These are phyloP conservation scores for Beverwykella pulmonaria DNA, from an alignment of 495 filamentous ascomycete genomes.

Conservation along the genomic window DNA sequence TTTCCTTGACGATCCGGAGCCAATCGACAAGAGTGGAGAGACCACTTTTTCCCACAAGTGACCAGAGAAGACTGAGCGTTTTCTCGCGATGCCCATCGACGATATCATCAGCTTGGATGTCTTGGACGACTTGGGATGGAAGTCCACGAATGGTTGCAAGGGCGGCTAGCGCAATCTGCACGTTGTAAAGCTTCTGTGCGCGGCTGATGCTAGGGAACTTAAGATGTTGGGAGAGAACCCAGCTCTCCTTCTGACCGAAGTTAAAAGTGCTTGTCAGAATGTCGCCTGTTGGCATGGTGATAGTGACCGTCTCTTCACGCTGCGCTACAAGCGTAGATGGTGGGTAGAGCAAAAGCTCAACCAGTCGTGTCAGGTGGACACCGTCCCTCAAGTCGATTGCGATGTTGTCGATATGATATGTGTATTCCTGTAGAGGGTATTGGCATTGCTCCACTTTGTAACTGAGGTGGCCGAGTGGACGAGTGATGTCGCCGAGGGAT, in stretches of 20 bases:
- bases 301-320: conserved; percentile 43
- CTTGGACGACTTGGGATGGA: conserved; percentile 40
- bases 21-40: conserved; percentile 59
- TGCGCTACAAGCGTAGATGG: conserved; percentile 36
- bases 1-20: conserved; percentile 57
- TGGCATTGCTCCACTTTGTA: conserved; percentile 60
- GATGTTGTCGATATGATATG: conserved; percentile 61
- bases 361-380: conserved; percentile 60
- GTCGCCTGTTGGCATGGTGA: conserved; percentile 48
- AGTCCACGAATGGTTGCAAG: conserved; percentile 50
- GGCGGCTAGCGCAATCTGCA: conserved; percentile 60
- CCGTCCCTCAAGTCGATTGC: conserved; percentile 69
- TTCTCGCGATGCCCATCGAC: conserved; percentile 70
- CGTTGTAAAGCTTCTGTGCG: conserved; percentile 64
- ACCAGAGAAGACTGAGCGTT: conserved; percentile 65
- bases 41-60: conserved; percentile 60
- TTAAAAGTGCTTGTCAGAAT: conserved; percentile 44
- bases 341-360: conserved; percentile 61
- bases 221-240: conserved; percentile 60
- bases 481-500: conserved; percentile 61
- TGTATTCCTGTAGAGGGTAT: conserved; percentile 61
- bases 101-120: conserved; percentile 62
- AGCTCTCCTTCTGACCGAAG: conserved; percentile 37
- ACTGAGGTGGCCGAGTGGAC: conserved; percentile 59
- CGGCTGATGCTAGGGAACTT: conserved; percentile 63